phyloP scores from a whole-genome alignment of 306 rosid genomes.

The Cicer chorassanicum region DNA sequence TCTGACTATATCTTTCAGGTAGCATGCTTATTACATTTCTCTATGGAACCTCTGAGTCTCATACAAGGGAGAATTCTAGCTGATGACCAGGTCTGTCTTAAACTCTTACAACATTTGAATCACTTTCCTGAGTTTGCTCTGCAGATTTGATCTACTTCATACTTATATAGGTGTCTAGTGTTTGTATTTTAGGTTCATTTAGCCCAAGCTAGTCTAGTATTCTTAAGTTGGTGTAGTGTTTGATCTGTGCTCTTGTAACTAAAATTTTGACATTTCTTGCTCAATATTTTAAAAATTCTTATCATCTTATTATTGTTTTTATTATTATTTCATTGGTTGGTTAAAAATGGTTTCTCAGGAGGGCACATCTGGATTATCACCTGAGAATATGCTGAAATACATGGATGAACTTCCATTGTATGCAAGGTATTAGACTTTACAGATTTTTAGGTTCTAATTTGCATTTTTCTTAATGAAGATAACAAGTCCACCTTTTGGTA shows the following conservation, averaged over 20 bases:
- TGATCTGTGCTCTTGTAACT: conserved; percentile 20
- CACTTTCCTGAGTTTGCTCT: conserved; percentile 30
- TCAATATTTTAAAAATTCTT: conserved; percentile 28
- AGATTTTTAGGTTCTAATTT: conserved; percentile 25
- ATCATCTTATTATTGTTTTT: background rate
- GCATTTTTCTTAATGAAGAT: conserved; percentile 33
- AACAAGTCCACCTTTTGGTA: conserved; percentile 35
- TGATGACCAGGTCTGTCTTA: conserved; percentile 60
- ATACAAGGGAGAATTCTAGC: conserved; percentile 57
- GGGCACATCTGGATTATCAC: conserved; percentile 48
- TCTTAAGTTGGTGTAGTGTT: conserved; percentile 28
- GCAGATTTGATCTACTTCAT: conserved; percentile 13
- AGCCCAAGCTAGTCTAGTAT: conserved; percentile 13
- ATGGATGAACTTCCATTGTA: conserved; percentile 56
- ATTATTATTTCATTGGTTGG: conserved; percentile 38
- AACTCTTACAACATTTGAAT: conserved; percentile 35
- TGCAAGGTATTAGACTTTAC: conserved; percentile 53
- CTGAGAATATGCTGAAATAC: conserved; percentile 51
- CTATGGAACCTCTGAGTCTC: conserved; percentile 76
- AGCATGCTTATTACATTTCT: conserved; percentile 84
- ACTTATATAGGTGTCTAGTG: conserved; percentile 3
- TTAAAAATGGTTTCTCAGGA: conserved; percentile 56
- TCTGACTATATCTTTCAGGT: conserved; percentile 57
- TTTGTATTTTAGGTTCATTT: conserved; percentile 3
- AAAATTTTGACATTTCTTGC: conserved; percentile 13